phyloP scores from a whole-genome alignment of 2,329 filamentous ascomycete genomes.

The Cytospora chrysosperma region DNA sequence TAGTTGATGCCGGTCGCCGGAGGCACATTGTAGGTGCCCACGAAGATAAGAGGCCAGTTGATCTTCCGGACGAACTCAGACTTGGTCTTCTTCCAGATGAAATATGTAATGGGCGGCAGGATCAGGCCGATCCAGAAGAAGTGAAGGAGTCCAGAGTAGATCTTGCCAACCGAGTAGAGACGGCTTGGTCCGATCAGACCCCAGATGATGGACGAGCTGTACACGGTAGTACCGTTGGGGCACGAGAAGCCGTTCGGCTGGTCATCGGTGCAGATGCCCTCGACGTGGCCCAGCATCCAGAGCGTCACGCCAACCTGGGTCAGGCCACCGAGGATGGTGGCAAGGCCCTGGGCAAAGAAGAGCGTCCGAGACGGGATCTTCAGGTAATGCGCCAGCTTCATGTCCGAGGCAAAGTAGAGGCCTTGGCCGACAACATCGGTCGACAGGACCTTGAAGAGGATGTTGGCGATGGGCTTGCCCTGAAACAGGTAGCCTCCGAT shows the following conservation, averaged over 20 bases:
- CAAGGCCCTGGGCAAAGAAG: conserved; percentile 48
- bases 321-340: conserved; percentile 46
- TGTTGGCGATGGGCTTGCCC: conserved; percentile 46
- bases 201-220: conserved; percentile 50
- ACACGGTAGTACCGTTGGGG: conserved; percentile 48
- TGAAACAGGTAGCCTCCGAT: conserved; percentile 48
- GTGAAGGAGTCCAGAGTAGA: conserved; percentile 47
- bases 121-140: conserved; percentile 51
- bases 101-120: conserved; percentile 43
- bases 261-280: conserved; percentile 39
- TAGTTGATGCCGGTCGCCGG: conserved; percentile 39
- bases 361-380: conserved; percentile 48
- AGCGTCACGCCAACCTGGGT: conserved; percentile 40
- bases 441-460: conserved; percentile 44
- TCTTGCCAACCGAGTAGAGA: conserved; percentile 45
- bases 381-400: conserved; percentile 52
- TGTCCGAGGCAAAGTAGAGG: conserved; percentile 46
- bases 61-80: conserved; percentile 37
- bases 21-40: conserved; percentile 39
- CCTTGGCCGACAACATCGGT: conserved; percentile 43
- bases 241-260: conserved; percentile 49
- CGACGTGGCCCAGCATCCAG: conserved; percentile 39
- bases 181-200: conserved; percentile 50
- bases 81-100: conserved; percentile 38
- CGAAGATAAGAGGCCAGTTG: conserved; percentile 38